Evolutionary conservation across 345 rosid genomes (phyloP).

Genomic region (Dimocarpus longan): DNA sequence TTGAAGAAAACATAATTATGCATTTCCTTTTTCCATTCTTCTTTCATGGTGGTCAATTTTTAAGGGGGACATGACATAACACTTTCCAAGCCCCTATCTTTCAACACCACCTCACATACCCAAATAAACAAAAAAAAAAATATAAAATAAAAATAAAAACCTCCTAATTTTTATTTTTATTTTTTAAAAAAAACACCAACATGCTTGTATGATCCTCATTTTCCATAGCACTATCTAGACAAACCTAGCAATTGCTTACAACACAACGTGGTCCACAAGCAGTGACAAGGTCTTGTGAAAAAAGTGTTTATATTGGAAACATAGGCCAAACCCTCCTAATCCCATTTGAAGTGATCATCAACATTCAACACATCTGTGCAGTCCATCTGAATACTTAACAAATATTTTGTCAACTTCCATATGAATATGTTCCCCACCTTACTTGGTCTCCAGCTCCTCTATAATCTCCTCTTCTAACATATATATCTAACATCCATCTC

Average conservation of each 20-base stretch:
- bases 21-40: conserved; percentile 38
- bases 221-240: conserved; percentile 43
- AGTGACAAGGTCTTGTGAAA: conserved; percentile 13
- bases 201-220: conserved; percentile 23
- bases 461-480: conserved; percentile 15
- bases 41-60: conserved; percentile 35
- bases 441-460: conserved; percentile 38
- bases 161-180: no score
- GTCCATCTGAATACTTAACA: conserved; percentile 34
- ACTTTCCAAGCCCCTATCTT: conserved; percentile 23
- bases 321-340: conserved; percentile 24
- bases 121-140: conserved; percentile 24
- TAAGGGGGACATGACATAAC: conserved; percentile 36
- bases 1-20: conserved; percentile 41
- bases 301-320: conserved; percentile 37
- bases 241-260: conserved; percentile 29
- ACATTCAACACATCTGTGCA: conserved; percentile 34
- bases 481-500: conserved; percentile 19
- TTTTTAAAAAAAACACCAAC: neutral
- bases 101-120: conserved; percentile 33
- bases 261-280: conserved; percentile 44
- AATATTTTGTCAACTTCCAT: conserved; percentile 46
- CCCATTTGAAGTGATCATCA: conserved; percentile 34
- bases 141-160: neutral
- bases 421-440: conserved; percentile 82